phyloP scores from a whole-genome alignment of 495 filamentous ascomycete genomes.

The Pseudevernia furfuracea region DNA sequence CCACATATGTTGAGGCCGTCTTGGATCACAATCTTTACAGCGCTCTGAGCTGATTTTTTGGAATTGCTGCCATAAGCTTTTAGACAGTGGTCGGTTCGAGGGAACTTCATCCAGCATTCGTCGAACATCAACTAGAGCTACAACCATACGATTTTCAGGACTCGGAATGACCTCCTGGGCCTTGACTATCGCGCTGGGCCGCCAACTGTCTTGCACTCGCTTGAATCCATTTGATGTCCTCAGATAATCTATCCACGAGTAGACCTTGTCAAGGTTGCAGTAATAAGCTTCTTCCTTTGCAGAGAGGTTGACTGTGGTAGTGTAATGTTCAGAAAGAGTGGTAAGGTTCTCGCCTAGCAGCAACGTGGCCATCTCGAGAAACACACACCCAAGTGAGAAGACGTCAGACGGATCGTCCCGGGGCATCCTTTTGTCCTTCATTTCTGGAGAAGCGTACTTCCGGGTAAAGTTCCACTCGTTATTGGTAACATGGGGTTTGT shows the following conservation, averaged over 20 bases:
- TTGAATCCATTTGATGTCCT: not conserved
- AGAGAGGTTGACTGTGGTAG: not conserved
- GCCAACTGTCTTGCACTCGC: not conserved
- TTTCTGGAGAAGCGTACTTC: constrained; percentile 10
- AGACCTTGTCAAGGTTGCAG: not conserved
- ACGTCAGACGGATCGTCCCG: constrained; percentile 13
- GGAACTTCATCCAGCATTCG: constrained; percentile 11
- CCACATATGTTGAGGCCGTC: not conserved
- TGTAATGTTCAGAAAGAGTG: not conserved
- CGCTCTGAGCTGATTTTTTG: not conserved
- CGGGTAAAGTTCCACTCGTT: constrained; percentile 4
- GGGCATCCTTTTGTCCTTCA: not conserved
- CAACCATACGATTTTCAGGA: not conserved
- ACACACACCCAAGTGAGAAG: constrained; percentile 13
- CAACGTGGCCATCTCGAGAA: constrained; percentile 12
- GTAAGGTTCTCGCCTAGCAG: not conserved
- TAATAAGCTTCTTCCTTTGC: not conserved
- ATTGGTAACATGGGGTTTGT: constrained; percentile 16
- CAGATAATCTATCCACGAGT: constrained; percentile 7
- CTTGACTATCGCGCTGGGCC: not conserved
- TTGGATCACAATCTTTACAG: constrained; percentile 14
- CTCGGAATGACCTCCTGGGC: not conserved
- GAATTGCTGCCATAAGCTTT: constrained; percentile 3
- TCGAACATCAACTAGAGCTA: not conserved
- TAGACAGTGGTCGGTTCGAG: not conserved